These are phyloP conservation scores for Aspergillus hancockii DNA, from an alignment of 495 filamentous ascomycete species.

Conservation along the genomic window DNA sequence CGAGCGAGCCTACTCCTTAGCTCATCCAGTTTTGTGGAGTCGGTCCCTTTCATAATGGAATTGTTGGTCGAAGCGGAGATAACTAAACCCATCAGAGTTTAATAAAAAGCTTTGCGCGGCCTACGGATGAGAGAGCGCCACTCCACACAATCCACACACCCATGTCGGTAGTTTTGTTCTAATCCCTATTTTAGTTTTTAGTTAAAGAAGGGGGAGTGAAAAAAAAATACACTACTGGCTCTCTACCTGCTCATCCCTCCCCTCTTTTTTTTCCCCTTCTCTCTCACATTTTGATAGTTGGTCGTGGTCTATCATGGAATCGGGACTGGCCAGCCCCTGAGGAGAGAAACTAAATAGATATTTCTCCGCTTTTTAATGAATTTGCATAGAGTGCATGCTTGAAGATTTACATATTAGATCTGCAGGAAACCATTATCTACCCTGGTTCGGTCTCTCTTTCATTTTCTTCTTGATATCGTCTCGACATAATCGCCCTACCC, in stretches of 20 bases:
- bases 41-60: neutral
- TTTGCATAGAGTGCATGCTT: slow-evolving; percentile 1
- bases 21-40: neutral
- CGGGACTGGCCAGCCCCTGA: slow-evolving; percentile 10
- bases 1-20: neutral
- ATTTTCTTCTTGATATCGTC: neutral
- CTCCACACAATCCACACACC: slow-evolving; percentile 17
- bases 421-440: slow-evolving; percentile 1
- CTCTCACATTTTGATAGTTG: neutral
- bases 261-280: slow-evolving; percentile 5
- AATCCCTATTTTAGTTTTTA: neutral
- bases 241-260: slow-evolving; percentile 5
- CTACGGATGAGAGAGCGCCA: slow-evolving; percentile 5
- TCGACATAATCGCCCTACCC: neutral
- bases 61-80: slow-evolving; percentile 2
- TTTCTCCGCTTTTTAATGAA: slow-evolving; percentile 1
- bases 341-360: neutral
- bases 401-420: slow-evolving; percentile 6
- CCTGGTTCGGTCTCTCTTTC: neutral
- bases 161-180: slow-evolving; percentile 13
- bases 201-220: neutral
- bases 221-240: slow-evolving; percentile 9
- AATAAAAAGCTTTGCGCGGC: slow-evolving; percentile 16
- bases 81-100: slow-evolving; percentile 4
- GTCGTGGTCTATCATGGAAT: neutral